Evolutionary conservation across 2,329 filamentous ascomycete species (phyloP).

Genomic region (Pestalotiopsis sp.): DNA sequence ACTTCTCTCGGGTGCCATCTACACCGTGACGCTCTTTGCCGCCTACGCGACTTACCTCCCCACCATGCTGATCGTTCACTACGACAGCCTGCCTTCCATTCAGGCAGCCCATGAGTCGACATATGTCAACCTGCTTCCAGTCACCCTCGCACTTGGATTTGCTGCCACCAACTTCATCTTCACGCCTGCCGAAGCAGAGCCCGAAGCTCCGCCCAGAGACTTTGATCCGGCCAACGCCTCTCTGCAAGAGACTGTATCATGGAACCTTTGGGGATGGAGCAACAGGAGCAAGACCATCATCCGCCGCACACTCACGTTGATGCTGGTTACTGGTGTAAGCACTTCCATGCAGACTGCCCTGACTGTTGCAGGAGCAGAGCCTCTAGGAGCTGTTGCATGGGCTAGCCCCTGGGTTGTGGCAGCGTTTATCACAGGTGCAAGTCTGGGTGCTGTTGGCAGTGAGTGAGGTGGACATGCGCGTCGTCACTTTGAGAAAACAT

Average conservation of each 20-base stretch:
- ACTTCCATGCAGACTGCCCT: conserved; percentile 67
- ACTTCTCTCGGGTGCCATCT: conserved; percentile 71
- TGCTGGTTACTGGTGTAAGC: conserved; percentile 58
- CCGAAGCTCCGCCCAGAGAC: conserved; percentile 48
- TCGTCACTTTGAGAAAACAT: neutral
- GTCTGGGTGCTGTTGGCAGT: conserved; percentile 53
- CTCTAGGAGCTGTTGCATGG: conserved; percentile 72
- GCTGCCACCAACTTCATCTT: conserved; percentile 81
- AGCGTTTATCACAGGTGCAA: conserved; percentile 60
- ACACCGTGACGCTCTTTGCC: conserved; percentile 71
- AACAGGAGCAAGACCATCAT: conserved; percentile 65
- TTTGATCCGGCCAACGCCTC: conserved; percentile 69
- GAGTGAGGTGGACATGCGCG: conserved; percentile 36
- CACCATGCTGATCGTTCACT: conserved; percentile 72
- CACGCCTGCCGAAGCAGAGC: conserved; percentile 60
- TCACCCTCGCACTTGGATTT: conserved; percentile 61
- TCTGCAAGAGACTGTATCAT: conserved; percentile 70
- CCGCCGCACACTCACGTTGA: conserved; percentile 62
- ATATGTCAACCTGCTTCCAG: conserved; percentile 63
- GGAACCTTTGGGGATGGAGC: conserved; percentile 73
- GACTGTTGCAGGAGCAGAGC: conserved; percentile 71
- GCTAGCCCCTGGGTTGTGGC: conserved; percentile 75
- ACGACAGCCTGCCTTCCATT: conserved; percentile 71
- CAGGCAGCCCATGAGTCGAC: conserved; percentile 67
- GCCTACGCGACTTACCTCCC: conserved; percentile 74